Percentiles rank a stretch among this genome's conserved stretches.
Conservation (phyloP, 1,284 basidiomycete species). For the Ceratorhiza oryzae-sativae region DNA sequence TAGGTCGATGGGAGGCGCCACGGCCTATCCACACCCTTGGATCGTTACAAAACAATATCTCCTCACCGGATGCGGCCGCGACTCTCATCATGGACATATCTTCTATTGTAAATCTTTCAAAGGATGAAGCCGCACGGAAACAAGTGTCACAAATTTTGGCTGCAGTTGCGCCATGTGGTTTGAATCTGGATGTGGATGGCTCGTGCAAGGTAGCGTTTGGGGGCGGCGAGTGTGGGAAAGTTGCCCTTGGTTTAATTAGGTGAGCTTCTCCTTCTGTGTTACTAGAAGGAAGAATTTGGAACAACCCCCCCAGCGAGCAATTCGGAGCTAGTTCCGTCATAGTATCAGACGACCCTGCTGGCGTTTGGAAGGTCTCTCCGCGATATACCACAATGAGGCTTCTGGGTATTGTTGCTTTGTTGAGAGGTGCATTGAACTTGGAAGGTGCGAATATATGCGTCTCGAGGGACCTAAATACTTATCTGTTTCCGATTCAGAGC, state of each 20-base stretch:
- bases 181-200: slow-evolving; percentile 67
- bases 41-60: slow-evolving; percentile 8
- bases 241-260: slow-evolving; percentile 25
- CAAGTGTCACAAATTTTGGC: slow-evolving; percentile 49
- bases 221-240: slow-evolving; percentile 50
- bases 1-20: slow-evolving; percentile 36
- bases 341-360: slow-evolving; percentile 41
- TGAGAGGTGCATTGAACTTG: slow-evolving; percentile 74
- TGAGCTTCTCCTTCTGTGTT: slow-evolving; percentile 2
- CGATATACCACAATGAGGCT: slow-evolving; percentile 72
- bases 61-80: slow-evolving; percentile 23
- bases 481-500: slow-evolving; percentile 55
- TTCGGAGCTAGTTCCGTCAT: slow-evolving; percentile 31
- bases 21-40: slow-evolving; percentile 26
- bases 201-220: slow-evolving; percentile 48
- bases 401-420: slow-evolving; percentile 68
- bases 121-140: neutral
- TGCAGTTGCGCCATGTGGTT: slow-evolving; percentile 55
- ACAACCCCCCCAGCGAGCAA: neutral
- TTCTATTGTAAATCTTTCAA: slow-evolving; percentile 10
- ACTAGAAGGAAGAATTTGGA: neutral
- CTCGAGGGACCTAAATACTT: neutral
- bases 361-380: slow-evolving; percentile 74
- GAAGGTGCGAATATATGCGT: slow-evolving; percentile 59
- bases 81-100: slow-evolving; percentile 37